Evolutionary conservation across 352 stramenopile species (phyloP).

Genomic region (Pythium diclinum): DNA sequence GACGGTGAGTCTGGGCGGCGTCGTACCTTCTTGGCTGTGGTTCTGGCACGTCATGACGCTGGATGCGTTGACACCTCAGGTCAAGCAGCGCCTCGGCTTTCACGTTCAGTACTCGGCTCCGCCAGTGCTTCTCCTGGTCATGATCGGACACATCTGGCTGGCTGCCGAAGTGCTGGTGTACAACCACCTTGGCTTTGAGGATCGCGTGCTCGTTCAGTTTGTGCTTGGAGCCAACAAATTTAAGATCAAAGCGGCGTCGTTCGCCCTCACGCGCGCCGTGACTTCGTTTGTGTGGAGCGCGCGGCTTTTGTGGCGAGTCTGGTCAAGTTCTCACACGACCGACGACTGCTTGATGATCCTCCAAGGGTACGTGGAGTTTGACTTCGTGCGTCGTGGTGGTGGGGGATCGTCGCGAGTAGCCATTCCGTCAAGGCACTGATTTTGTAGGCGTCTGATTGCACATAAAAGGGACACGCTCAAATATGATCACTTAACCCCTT

Average conservation of each 20-base stretch:
- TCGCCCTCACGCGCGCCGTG: not conserved
- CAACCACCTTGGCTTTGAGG: not conserved
- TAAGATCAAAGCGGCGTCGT: not conserved
- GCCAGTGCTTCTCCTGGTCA: not conserved
- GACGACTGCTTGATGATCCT: not conserved
- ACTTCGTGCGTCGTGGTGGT: not conserved
- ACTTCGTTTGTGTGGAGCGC: not conserved
- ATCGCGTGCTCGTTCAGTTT: not conserved
- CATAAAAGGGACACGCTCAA: too few species aligned
- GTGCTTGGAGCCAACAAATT: not conserved
- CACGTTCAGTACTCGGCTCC: not conserved
- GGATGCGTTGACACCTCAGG: not conserved
- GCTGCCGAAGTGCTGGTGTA: not conserved
- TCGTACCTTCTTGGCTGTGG: not conserved
- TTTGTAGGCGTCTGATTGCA: too few species aligned
- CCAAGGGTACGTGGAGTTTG: not conserved
- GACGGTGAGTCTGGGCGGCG: not conserved
- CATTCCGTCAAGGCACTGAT: not conserved
- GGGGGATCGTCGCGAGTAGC: not conserved
- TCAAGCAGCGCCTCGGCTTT: not conserved
- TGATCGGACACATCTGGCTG: not conserved
- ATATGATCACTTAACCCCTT: too few species aligned
- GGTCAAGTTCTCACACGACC: not conserved
- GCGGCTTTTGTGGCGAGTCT: not conserved
- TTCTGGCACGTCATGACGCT: slow-evolving; percentile 2